phyloP scores from a whole-genome alignment of 1,284 basidiomycete species.

The Tilletia indica region DNA sequence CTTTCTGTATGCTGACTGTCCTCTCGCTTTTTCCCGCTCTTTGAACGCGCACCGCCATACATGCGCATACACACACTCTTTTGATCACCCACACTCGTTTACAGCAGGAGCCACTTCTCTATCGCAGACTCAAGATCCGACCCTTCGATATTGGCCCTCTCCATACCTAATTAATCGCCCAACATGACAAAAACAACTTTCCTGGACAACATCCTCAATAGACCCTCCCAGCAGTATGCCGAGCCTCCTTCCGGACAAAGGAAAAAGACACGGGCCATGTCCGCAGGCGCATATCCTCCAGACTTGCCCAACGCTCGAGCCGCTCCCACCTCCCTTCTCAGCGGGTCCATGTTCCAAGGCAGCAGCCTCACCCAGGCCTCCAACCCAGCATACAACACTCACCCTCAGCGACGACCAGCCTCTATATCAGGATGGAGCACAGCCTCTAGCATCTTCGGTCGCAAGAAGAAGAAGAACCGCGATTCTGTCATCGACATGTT shows the following conservation, averaged over 20 bases:
- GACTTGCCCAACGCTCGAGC: slow-evolving; percentile 46
- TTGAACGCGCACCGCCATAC: not conserved
- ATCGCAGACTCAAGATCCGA: no score
- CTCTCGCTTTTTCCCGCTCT: no score
- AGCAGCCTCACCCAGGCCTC: slow-evolving; percentile 15
- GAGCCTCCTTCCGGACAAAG: slow-evolving; percentile 24
- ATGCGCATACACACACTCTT: not conserved
- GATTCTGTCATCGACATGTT: slow-evolving; percentile 33
- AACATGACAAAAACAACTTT: slow-evolving; percentile 46
- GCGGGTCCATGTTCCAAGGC: slow-evolving; percentile 39
- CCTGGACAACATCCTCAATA: slow-evolving; percentile 51
- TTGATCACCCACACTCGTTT: not conserved
- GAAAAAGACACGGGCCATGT: not conserved
- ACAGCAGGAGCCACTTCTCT: no score
- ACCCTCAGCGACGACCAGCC: slow-evolving; percentile 22
- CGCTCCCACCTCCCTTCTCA: slow-evolving; percentile 37
- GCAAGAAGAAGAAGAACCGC: slow-evolving; percentile 29
- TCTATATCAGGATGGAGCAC: slow-evolving; percentile 38
- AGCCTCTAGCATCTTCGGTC: slow-evolving; percentile 34
- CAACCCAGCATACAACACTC: slow-evolving; percentile 6
- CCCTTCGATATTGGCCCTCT: no score
- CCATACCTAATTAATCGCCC: not conserved
- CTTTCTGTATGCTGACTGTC: no score
- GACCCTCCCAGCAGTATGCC: slow-evolving; percentile 52
- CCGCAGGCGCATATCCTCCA: slow-evolving; percentile 28